Evolutionary conservation across 2,329 filamentous ascomycete species (phyloP).

Genomic region (Ambrosiella cleistominuta): DNA sequence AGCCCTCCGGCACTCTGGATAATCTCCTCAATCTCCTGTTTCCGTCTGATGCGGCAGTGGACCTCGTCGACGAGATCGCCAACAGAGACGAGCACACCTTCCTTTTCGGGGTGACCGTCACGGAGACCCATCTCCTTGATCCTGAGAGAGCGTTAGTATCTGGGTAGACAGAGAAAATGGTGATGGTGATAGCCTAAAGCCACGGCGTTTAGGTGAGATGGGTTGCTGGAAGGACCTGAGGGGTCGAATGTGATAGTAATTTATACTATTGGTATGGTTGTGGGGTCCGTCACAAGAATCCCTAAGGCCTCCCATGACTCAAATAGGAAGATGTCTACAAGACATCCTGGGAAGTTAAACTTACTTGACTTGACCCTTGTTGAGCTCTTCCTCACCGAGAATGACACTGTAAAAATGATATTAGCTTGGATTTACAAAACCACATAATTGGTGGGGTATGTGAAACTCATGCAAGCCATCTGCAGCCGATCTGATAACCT

Average conservation of each 20-base stretch:
- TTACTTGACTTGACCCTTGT: constrained; percentile 56
- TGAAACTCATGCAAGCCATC: too few species aligned
- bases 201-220: neutral
- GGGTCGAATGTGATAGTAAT: neutral
- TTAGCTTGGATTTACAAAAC: neutral
- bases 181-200: neutral
- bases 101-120: constrained; percentile 77
- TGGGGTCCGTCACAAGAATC: neutral
- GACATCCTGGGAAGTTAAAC: neutral
- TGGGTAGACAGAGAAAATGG: neutral
- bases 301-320: neutral
- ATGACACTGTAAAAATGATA: constrained; percentile 37
- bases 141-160: constrained; percentile 12
- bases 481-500: too few species aligned
- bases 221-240: neutral
- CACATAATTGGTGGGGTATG: too few species aligned
- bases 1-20: constrained; percentile 27
- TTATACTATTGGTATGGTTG: neutral
- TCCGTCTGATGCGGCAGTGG: constrained; percentile 27
- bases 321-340: neutral
- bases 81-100: constrained; percentile 58
- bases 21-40: constrained; percentile 27
- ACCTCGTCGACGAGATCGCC: constrained; percentile 46
- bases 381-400: constrained; percentile 77
- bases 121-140: constrained; percentile 62